These are phyloP conservation scores for Solanum pennellii DNA, from an alignment of 257 asterid genomes.

Conservation along the genomic window DNA sequence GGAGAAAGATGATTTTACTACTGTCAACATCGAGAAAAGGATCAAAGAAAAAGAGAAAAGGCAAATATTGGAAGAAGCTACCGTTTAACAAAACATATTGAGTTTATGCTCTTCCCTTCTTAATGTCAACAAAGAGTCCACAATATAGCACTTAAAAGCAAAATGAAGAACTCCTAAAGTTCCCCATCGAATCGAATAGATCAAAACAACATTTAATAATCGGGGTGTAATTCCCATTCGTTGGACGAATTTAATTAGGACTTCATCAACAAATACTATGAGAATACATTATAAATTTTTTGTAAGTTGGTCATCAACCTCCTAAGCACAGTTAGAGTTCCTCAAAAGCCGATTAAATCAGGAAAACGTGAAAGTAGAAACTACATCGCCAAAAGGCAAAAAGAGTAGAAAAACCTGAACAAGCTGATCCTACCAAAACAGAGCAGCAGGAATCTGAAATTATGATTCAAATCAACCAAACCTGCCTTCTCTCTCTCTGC, in stretches of 20 bases:
- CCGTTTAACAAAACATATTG: not conserved
- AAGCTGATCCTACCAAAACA: conserved; percentile 26
- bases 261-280: not conserved
- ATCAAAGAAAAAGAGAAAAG: not conserved
- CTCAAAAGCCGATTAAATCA: not conserved
- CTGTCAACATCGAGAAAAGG: not conserved
- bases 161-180: not conserved
- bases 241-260: not conserved
- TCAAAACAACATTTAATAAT: not conserved
- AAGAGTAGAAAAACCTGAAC: conserved; percentile 47
- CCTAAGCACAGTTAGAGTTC: not conserved
- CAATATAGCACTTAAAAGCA: too few species aligned
- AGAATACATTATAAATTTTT: not conserved
- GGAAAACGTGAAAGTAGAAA: not conserved
- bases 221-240: not conserved
- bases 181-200: not conserved
- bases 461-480: not conserved
- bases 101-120: not conserved
- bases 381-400: not conserved
- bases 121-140: too few species aligned
- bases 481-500: not conserved
- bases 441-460: not conserved
- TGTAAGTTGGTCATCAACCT: not conserved
- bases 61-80: not conserved
- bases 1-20: not conserved